Evolutionary conservation across 2,329 filamentous ascomycete species (phyloP).

Genomic region (Beauveria brongniartii): DNA sequence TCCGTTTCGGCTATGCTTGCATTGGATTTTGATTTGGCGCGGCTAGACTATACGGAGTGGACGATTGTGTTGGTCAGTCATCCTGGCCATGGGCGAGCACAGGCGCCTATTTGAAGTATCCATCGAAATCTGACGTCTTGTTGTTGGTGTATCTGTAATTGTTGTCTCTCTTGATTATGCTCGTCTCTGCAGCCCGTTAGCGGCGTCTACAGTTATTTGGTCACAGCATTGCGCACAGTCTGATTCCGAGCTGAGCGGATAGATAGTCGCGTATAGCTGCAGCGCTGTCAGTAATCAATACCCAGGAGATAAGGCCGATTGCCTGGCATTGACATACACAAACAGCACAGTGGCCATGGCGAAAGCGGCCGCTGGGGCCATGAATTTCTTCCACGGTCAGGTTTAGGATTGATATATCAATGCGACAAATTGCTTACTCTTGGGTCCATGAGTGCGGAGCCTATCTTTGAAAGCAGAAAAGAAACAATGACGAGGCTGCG

Average conservation of each 20-base stretch:
- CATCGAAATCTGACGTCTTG: neutral
- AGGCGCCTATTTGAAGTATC: neutral
- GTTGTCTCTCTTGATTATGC: neutral
- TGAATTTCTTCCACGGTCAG: slow-evolving; percentile 30
- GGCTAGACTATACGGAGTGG: neutral
- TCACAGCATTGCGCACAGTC: slow-evolving; percentile 17
- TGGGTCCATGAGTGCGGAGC: neutral
- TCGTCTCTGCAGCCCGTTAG: slow-evolving; percentile 1
- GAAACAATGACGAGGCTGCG: neutral
- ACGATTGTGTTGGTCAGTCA: neutral
- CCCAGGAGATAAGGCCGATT: neutral
- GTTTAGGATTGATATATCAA: neutral
- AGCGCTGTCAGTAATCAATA: neutral
- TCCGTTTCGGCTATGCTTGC: neutral
- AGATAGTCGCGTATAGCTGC: slow-evolving; percentile 33
- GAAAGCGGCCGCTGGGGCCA: slow-evolving; percentile 44
- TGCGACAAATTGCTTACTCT: neutral
- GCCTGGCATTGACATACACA: slow-evolving; percentile 25
- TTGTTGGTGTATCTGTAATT: neutral
- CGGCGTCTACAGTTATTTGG: neutral
- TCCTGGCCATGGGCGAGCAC: neutral
- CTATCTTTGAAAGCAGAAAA: neutral
- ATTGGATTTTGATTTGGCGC: neutral
- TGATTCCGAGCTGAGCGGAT: slow-evolving; percentile 31
- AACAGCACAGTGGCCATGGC: slow-evolving; percentile 46